Evolutionary conservation across 1,284 basidiomycete genomes (phyloP).

Genomic region (Xerocomus minutiporus): DNA sequence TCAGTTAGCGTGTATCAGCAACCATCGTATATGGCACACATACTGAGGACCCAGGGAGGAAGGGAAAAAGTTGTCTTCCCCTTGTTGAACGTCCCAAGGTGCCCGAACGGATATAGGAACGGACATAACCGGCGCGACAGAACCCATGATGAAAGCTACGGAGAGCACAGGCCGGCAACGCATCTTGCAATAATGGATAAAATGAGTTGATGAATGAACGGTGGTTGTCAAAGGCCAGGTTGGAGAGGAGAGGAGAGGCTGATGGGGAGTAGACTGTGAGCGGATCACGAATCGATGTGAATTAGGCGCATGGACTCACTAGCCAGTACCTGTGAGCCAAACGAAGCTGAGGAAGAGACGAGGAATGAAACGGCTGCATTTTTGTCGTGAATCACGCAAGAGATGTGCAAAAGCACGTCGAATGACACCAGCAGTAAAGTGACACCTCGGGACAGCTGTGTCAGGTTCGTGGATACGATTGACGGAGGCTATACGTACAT

Average conservation of each 20-base stretch:
- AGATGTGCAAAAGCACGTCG: not conserved
- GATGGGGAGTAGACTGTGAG: not conserved
- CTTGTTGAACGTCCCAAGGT: not conserved
- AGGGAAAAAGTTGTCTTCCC: not conserved
- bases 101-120: not conserved
- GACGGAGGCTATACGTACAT: not conserved
- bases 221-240: not conserved
- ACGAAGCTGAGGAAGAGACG: not conserved
- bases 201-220: not conserved
- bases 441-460: not conserved
- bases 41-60: not conserved
- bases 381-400: not conserved
- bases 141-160: not conserved
- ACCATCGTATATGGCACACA: not conserved
- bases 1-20: not conserved
- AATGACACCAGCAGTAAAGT: not conserved
- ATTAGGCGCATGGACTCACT: not conserved
- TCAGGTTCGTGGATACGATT: not conserved
- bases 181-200: not conserved
- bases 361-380: not conserved
- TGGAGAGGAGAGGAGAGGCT: not conserved
- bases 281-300: not conserved
- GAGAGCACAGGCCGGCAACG: not conserved
- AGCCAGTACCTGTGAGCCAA: not conserved
- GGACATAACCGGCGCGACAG: not conserved